phyloP scores from a whole-genome alignment of 1,284 basidiomycete species.

The Microbotryum intermedium region DNA sequence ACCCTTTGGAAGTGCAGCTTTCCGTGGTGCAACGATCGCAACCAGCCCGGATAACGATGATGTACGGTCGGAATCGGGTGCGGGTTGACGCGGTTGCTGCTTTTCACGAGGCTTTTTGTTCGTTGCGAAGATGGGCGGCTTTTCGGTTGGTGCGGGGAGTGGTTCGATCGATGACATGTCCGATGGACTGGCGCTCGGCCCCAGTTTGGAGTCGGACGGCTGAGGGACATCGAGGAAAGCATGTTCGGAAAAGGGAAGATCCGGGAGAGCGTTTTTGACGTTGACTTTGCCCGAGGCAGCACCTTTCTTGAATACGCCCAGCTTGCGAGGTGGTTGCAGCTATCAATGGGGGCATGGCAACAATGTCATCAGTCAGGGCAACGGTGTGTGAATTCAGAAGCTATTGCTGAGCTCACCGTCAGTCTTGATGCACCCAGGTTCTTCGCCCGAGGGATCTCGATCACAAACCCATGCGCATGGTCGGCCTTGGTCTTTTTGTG shows the following conservation, averaged over 20 bases:
- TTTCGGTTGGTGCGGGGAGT: too few species aligned
- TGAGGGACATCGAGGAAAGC: slow-evolving; percentile 16
- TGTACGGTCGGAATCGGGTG: background rate
- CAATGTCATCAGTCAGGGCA: too few species aligned
- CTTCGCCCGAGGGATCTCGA: slow-evolving; percentile 5
- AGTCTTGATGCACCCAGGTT: slow-evolving; percentile 1
- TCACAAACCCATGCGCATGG: background rate
- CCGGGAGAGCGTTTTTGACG: slow-evolving; percentile 10
- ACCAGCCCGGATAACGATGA: background rate
- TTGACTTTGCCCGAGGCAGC: slow-evolving; percentile 17
- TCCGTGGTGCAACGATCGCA: too few species aligned
- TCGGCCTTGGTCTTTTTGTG: background rate
- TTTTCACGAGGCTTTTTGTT: background rate
- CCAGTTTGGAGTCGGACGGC: background rate
- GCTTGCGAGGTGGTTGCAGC: slow-evolving; percentile 11
- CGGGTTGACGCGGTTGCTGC: background rate
- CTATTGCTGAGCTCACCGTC: slow-evolving; percentile 6
- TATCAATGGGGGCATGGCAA: background rate
- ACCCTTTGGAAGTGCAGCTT: too few species aligned
- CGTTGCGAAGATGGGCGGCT: background rate
- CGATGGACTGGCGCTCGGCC: background rate
- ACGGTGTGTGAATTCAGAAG: background rate
- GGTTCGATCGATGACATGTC: background rate
- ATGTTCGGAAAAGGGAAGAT: slow-evolving; percentile 24
- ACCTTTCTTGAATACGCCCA: slow-evolving; percentile 28